Conservation (phyloP, 2,329 filamentous ascomycete species). For the Cryphonectria parasitica region DNA sequence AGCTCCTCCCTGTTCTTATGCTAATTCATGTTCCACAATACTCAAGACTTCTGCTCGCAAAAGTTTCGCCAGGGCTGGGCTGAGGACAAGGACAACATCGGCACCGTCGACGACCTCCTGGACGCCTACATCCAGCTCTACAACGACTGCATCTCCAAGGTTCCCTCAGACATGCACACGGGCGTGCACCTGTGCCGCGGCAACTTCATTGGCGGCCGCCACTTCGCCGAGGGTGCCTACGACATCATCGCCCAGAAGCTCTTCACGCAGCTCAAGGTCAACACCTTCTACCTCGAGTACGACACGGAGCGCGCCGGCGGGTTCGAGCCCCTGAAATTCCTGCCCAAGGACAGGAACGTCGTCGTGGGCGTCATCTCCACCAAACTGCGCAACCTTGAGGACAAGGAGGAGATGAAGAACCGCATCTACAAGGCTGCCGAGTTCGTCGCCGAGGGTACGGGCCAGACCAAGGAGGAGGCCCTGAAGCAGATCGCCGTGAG, state of each 20-base stretch:
- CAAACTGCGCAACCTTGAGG: conserved; percentile 64
- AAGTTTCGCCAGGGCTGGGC: conserved; percentile 73
- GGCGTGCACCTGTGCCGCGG: conserved; percentile 76
- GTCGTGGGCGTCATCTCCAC: conserved; percentile 67
- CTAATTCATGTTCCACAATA: background rate
- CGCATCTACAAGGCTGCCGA: conserved; percentile 65
- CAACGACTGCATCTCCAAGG: conserved; percentile 69
- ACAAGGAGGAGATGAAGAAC: conserved; percentile 65
- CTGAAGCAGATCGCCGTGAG: conserved; percentile 70
- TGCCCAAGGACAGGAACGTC: conserved; percentile 65
- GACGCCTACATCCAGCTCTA: conserved; percentile 78
- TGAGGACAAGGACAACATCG: conserved; percentile 68
- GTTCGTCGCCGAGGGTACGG: conserved; percentile 70
- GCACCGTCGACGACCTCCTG: conserved; percentile 70
- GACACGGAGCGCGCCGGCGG: conserved; percentile 67
- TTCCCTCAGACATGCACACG: conserved; percentile 72
- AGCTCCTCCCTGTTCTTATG: background rate
- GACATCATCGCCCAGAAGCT: conserved; percentile 70
- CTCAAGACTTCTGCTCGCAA: conserved; percentile 70
- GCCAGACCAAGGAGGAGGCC: conserved; percentile 67
- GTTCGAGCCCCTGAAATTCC: conserved; percentile 65
- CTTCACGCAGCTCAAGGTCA: conserved; percentile 64
- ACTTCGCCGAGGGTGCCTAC: conserved; percentile 70
- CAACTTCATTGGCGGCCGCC: conserved; percentile 68
- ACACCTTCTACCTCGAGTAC: conserved; percentile 73